Percentiles rank a stretch among this genome's conserved stretches.
phyloP scores from a whole-genome alignment of 2,329 filamentous ascomycete genomes.

The Aureobasidium sp. region DNA sequence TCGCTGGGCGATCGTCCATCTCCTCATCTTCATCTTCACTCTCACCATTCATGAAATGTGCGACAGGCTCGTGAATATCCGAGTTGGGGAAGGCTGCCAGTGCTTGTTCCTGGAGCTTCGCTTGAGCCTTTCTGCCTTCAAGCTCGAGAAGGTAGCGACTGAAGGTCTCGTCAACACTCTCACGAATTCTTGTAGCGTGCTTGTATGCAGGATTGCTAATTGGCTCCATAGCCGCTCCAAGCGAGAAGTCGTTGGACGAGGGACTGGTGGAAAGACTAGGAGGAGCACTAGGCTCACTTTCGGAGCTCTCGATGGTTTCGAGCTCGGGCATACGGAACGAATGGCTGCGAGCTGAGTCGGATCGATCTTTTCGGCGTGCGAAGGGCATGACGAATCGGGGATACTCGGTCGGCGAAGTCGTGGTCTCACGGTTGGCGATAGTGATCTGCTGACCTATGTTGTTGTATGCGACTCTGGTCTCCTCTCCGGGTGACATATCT shows the following conservation, averaged over 20 bases:
- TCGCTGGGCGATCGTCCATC: constrained; percentile 29
- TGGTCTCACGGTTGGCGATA: not conserved
- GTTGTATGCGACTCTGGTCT: constrained; percentile 12
- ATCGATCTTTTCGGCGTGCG: constrained; percentile 14
- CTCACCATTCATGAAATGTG: constrained; percentile 62
- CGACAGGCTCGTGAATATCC: constrained; percentile 59
- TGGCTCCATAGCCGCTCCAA: constrained; percentile 33
- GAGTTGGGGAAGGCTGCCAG: constrained; percentile 68
- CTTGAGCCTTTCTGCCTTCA: constrained; percentile 70
- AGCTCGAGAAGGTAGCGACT: constrained; percentile 70
- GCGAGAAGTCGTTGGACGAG: constrained; percentile 40
- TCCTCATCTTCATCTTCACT: constrained; percentile 20
- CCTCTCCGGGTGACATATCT: constrained; percentile 51
- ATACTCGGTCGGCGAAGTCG: not conserved
- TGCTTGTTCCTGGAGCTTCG: constrained; percentile 68
- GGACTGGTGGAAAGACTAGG: constrained; percentile 15
- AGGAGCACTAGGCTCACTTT: constrained; percentile 26
- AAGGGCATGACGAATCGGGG: constrained; percentile 9
- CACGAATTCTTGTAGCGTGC: constrained; percentile 47
- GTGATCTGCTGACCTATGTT: constrained; percentile 3
- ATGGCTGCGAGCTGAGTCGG: constrained; percentile 28
- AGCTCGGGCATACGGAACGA: constrained; percentile 55
- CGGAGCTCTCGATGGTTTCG: constrained; percentile 54
- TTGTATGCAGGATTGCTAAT: constrained; percentile 34
- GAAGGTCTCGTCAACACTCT: constrained; percentile 66